These are phyloP conservation scores for Hansfordia pulvinata DNA, from an alignment of 2,329 filamentous ascomycete species.

Conservation along the genomic window DNA sequence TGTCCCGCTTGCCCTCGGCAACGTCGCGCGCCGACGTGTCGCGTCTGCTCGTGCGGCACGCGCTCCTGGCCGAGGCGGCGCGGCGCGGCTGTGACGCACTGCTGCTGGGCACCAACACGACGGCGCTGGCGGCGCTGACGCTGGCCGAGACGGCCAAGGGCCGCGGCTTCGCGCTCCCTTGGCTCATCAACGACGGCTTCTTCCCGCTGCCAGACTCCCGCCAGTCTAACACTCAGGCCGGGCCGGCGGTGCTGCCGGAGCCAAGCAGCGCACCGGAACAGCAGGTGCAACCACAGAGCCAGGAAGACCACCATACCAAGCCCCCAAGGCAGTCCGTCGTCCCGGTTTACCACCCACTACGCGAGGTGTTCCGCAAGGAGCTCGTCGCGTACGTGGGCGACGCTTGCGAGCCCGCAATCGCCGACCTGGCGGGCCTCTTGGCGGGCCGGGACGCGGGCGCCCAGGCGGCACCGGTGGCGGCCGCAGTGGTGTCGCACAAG, in stretches of 20 bases:
- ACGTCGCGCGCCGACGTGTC: slow-evolving; percentile 66
- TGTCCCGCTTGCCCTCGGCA: slow-evolving; percentile 52
- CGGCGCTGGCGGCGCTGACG: slow-evolving; percentile 71
- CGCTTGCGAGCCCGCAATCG: slow-evolving; percentile 38
- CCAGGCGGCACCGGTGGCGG: slow-evolving; percentile 11
- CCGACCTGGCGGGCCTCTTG: slow-evolving; percentile 26
- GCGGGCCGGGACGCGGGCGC: slow-evolving; percentile 15
- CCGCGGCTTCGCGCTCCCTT: slow-evolving; percentile 70
- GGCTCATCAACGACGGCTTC: slow-evolving; percentile 65
- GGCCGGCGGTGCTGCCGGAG: slow-evolving; percentile 5
- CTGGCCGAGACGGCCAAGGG: slow-evolving; percentile 86
- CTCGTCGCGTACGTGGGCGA: slow-evolving; percentile 50
- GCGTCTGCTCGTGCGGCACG: slow-evolving; percentile 54
- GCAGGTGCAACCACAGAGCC: slow-evolving; percentile 5
- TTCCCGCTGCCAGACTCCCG: slow-evolving; percentile 17
- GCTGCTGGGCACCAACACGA: slow-evolving; percentile 77
- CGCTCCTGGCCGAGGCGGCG: slow-evolving; percentile 55
- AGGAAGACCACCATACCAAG: slow-evolving; percentile 5
- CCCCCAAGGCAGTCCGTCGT: slow-evolving; percentile 8
- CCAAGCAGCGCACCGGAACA: slow-evolving; percentile 10
- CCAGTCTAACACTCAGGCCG: too few relatives aligned
- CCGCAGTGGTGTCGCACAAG: slow-evolving; percentile 47
- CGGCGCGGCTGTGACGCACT: slow-evolving; percentile 51
- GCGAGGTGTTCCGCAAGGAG: slow-evolving; percentile 77
- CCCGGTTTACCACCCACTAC: slow-evolving; percentile 61